Evolutionary conservation across 108 stramenopile species (phyloP), one percentile per base, ranked within the genome.

Genomic region (Seminavis robusta): DNA sequence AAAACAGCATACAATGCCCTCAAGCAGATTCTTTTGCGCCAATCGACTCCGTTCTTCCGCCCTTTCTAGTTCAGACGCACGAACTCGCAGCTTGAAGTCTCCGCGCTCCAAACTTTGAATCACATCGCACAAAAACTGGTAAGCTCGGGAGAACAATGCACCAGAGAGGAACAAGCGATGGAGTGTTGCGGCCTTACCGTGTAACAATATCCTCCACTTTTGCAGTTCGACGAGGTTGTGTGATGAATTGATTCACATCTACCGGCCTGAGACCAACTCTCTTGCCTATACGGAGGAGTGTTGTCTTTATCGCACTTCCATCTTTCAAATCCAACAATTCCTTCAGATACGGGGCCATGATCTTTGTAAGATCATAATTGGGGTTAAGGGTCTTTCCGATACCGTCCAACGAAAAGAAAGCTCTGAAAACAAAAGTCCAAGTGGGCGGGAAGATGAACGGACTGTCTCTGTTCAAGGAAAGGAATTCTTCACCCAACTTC

Each of bases 401-500:
- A 25, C 98, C 98, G 66, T 98, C 98, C 16, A 98, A 34, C n/a
- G 94, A 86, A 44, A 97, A 95, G 65, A 98, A 95, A 2, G 98
- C 98, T 27, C 96, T 80, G 45, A 98, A 88, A 24, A 98, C 95
- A 73, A 98, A 98, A 2, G 98, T 98, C 92, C 95, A 97, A 8
- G 94, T 95, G 0, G 98, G 94, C 38, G 98, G 98, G 55, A 98
- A 97, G 38, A 96, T 80, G 46, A 98, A 96, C 4, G 96, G 94
- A 45, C 75, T 77, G 59, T 95, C 94, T 11, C 86, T 74, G 59
- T 95, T 92, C 70, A 92, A 48, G 8, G 94, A 87, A 30, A 95
- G 61, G 62, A 95, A 92, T 53, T 95, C 94, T 64, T 92, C 85
- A 23, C 94, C 94, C 36, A 94, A 62, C 55, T 84, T 56, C 52